A percentile compares a stretch with the other conserved stretches of the same genome.
phyloP scores from a whole-genome alignment of 768 basidiomycete species.

The Rubroboletus pulcherrimus region DNA sequence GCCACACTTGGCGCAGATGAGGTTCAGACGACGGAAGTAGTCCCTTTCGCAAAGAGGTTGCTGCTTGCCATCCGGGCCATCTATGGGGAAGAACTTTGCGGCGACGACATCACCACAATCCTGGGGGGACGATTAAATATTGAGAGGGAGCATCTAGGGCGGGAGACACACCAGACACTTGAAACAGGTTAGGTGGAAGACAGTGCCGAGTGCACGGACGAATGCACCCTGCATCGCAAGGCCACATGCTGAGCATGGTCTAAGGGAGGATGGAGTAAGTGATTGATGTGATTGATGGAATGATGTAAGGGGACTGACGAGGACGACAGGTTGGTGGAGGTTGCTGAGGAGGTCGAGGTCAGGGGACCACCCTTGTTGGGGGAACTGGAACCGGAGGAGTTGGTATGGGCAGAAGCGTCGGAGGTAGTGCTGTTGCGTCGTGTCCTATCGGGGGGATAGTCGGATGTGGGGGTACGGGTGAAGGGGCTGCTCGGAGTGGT shows the following conservation, averaged over 20 bases:
- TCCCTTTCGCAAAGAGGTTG: slow-evolving; percentile 97
- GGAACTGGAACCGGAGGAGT: slow-evolving; percentile 43
- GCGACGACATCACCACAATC: slow-evolving; percentile 97
- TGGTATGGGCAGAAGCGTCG: slow-evolving; percentile 53
- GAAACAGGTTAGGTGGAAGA: slow-evolving; percentile 98
- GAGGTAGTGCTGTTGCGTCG: slow-evolving; percentile 48
- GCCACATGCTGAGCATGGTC: slow-evolving; percentile 73
- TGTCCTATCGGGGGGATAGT: slow-evolving; percentile 46
- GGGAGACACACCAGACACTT: slow-evolving; percentile 79
- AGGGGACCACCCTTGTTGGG: slow-evolving; percentile 42
- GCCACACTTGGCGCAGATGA: slow-evolving; percentile 95
- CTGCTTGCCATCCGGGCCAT: slow-evolving; percentile 83
- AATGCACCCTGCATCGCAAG: slow-evolving; percentile 92
- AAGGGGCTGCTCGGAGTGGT: slow-evolving; percentile 49
- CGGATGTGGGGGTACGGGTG: slow-evolving; percentile 50
- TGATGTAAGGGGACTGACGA: slow-evolving; percentile 44
- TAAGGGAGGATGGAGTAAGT: slow-evolving; percentile 22
- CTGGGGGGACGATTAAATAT: slow-evolving; percentile 38
- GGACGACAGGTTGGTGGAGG: slow-evolving; percentile 52
- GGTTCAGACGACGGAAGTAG: slow-evolving; percentile 92
- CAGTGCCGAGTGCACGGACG: slow-evolving; percentile 89
- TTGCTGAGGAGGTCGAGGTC: slow-evolving; percentile 49
- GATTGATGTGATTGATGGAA: slow-evolving; percentile 7
- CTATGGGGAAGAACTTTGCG: slow-evolving; percentile 98
- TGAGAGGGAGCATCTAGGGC: neutral